Evolutionary conservation across 495 filamentous ascomycete genomes (phyloP).

Genomic region (Elasticomyces elasticus): DNA sequence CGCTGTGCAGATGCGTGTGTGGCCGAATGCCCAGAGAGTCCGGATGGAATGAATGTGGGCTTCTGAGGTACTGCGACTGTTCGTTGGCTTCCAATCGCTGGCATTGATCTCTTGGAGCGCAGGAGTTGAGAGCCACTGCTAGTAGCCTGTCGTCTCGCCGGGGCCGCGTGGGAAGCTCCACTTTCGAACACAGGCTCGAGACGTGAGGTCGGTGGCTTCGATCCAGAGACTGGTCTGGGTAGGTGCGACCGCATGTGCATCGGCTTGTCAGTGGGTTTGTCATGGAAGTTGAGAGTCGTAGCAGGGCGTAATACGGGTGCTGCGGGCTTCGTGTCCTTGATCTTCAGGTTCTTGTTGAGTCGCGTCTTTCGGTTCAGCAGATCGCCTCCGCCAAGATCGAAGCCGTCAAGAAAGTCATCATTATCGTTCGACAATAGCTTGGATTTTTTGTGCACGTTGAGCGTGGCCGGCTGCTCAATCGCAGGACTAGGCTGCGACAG

Average conservation of each 20-base stretch:
- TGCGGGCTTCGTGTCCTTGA: slow-evolving; percentile 52
- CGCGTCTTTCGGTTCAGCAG: slow-evolving; percentile 70
- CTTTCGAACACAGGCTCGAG: slow-evolving; percentile 90
- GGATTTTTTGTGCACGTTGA: slow-evolving; percentile 20
- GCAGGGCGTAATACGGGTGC: slow-evolving; percentile 50
- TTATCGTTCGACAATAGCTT: slow-evolving; percentile 36
- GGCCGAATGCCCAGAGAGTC: slow-evolving; percentile 60
- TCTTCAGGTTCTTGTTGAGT: slow-evolving; percentile 87
- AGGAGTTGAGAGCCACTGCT: slow-evolving; percentile 66
- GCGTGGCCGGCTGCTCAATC: slow-evolving; percentile 35
- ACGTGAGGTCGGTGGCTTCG: slow-evolving; percentile 54
- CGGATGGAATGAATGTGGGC: slow-evolving; percentile 69
- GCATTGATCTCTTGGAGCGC: slow-evolving; percentile 78
- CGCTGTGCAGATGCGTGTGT: slow-evolving; percentile 52
- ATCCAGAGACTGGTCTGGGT: slow-evolving; percentile 47
- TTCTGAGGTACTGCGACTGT: slow-evolving; percentile 3
- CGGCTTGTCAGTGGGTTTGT: slow-evolving; percentile 41
- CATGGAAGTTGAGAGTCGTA: slow-evolving; percentile 83
- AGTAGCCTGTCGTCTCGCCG: slow-evolving; percentile 58
- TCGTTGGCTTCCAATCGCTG: slow-evolving; percentile 52
- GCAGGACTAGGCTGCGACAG: slow-evolving; percentile 15
- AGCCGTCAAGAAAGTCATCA: slow-evolving; percentile 77
- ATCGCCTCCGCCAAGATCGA: slow-evolving; percentile 78
- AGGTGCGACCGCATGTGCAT: slow-evolving; percentile 35
- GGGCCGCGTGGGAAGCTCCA: slow-evolving; percentile 61